Percentiles rank a stretch among this genome's conserved stretches.
phyloP scores from a whole-genome alignment of 1,284 basidiomycete species.

The Microbotryomycetes sp. region DNA sequence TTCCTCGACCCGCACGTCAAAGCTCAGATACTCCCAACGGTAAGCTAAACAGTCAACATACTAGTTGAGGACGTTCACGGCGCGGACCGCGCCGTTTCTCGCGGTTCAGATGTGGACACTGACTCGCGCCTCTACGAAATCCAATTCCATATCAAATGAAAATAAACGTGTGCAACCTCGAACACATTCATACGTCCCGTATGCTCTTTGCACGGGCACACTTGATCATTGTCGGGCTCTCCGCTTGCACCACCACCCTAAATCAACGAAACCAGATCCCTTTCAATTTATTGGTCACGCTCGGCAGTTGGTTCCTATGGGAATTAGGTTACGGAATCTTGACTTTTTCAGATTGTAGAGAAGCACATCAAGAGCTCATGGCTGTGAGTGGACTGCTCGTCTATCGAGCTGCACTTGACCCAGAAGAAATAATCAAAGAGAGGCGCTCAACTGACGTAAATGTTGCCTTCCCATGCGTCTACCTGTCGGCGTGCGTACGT shows the following conservation, averaged over 20 bases:
- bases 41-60: too few relatives aligned
- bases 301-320: constrained; percentile 64
- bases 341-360: constrained; percentile 64
- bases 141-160: background rate
- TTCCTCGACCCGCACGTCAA: background rate
- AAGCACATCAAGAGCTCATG: constrained; percentile 63
- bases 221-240: background rate
- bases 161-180: background rate
- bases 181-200: background rate
- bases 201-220: background rate
- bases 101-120: too few relatives aligned
- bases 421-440: too few relatives aligned
- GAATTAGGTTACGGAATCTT: constrained; percentile 64
- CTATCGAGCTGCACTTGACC: too few relatives aligned
- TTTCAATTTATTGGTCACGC: constrained; percentile 67
- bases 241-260: constrained; percentile 43
- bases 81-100: too few relatives aligned
- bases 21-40: background rate
- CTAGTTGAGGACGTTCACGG: too few relatives aligned
- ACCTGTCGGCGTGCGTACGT: background rate
- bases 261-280: constrained; percentile 60
- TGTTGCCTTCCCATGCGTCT: too few relatives aligned
- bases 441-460: too few relatives aligned
- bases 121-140: too few relatives aligned
- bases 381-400: constrained; percentile 51